Base-by-base conservation (phyloP, 2,329 filamentous ascomycete species). In the Lojkania enalia region DNA sequence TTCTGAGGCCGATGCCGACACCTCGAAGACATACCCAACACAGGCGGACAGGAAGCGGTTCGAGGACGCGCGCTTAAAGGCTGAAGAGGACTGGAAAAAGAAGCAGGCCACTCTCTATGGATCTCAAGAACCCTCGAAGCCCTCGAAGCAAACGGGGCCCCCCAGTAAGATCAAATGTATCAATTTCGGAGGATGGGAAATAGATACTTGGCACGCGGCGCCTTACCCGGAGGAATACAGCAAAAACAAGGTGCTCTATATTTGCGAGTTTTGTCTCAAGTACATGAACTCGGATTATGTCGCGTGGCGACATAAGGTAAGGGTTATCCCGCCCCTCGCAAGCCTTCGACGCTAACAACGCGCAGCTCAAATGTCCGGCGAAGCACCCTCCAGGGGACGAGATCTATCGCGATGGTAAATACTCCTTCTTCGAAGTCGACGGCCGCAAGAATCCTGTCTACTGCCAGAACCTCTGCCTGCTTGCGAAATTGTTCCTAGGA, bases 221-320 rank as follows among this genome's bases (percentile, higher is more conserved):
- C 95, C 94, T 11, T 99, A 99, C 66, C 94, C 94, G 0, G 94
- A 96, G 67, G 94, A 99, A 71, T 99, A 99, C 75, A 97, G 90
- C 68, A 85, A 92, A 53, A 97, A 99, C 66, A 86, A 89, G 20
- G 88, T 96, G 27, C 80, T 99, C n/a, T 97, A 96, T 71, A 97
- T 99, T 52, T 99, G 94, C 77, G 95, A 99, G 70, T 99, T 97
- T 70, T 99, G 94, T 67, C 78, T 99, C 48, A 99, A 97, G 72
- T 99, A 99, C 74, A 96, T 99, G 90, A 96, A 95, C 70, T 97
- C 94, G 14, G 92, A 96, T 67, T 97, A 95, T 61, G 94, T 99
- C 20, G 92, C 94, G 12, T 97, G 92, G 90, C 83, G 94, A 41
- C 94, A 99, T 72, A 97, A 97, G 74, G 71, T 72, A 61, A 45